Percentiles rank a stretch among this genome's conserved stretches.
Evolutionary conservation across 331 rosid species (phyloP).

Genomic region (Arachis monticola): DNA sequence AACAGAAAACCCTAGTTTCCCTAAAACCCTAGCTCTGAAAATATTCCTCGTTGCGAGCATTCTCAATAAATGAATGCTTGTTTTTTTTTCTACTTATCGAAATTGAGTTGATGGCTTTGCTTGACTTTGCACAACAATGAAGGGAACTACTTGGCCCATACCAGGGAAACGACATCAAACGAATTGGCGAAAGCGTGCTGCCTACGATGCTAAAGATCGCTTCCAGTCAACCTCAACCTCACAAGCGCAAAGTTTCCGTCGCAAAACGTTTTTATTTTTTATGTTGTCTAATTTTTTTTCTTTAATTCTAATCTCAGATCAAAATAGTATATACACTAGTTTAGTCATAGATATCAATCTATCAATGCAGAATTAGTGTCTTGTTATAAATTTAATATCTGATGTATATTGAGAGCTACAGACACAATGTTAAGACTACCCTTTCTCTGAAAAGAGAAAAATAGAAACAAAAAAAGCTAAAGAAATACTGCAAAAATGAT

Average conservation of each 20-base stretch:
- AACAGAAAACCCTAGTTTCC: neutral
- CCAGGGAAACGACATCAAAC: conserved; percentile 81
- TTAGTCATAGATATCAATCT: too few relatives aligned
- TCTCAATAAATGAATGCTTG: neutral
- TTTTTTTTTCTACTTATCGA: conserved; percentile 57
- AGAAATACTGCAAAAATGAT: too few relatives aligned
- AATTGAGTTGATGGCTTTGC: conserved; percentile 92
- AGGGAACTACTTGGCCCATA: conserved; percentile 96
- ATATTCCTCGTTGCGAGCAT: neutral
- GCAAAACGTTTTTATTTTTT: conserved; percentile 53
- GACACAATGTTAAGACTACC: too few relatives aligned
- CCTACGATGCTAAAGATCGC: conserved; percentile 83
- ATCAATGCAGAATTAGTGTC: too few relatives aligned
- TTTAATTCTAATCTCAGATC: too few relatives aligned
- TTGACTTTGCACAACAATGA: conserved; percentile 94
- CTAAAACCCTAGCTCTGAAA: neutral
- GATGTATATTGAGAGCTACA: too few relatives aligned
- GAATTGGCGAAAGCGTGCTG: conserved; percentile 86
- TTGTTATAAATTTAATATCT: too few relatives aligned
- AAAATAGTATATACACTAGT: too few relatives aligned
- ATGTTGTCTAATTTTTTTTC: neutral
- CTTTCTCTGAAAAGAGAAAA: too few relatives aligned
- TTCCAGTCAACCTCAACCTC: conserved; percentile 96
- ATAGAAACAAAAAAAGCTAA: too few relatives aligned
- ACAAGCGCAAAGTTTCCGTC: conserved; percentile 79